Conservation (phyloP, 108 stramenopile genomes). For the Stephanodiscus minutulus region DNA sequence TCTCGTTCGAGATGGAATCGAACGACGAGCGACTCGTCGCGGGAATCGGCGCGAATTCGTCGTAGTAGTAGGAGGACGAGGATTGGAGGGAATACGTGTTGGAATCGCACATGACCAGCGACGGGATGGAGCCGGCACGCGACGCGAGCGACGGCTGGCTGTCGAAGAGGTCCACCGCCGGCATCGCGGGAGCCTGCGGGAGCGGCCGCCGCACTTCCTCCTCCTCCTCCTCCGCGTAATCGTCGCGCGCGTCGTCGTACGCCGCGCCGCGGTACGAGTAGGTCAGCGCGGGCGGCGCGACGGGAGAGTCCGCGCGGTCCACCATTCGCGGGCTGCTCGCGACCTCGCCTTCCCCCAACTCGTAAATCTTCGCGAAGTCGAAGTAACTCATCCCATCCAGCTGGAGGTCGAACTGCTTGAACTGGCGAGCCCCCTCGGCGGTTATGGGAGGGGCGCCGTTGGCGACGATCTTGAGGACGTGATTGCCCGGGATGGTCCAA, state of each 20-base stretch:
- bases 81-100: not conserved
- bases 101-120: not conserved
- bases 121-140: not conserved
- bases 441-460: conserved; percentile 51
- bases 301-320: no score
- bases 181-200: not conserved
- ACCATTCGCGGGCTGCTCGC: no score
- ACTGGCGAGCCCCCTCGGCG: not conserved
- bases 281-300: not conserved
- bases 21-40: conserved; percentile 14
- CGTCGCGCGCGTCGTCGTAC: conserved; percentile 4
- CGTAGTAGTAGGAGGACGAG: conserved; percentile 16
- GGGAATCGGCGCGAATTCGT: conserved; percentile 43
- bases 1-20: conserved; percentile 31
- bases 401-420: conserved; percentile 72
- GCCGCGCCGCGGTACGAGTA: conserved; percentile 4
- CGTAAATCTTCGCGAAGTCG: conserved; percentile 74
- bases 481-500: conserved; percentile 58
- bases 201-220: not conserved
- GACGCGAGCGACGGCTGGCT: not conserved
- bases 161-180: conserved; percentile 4
- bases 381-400: conserved; percentile 81
- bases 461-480: conserved; percentile 64
- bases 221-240: conserved; percentile 3
- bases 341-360: conserved; percentile 54